Evolutionary conservation across 1,284 basidiomycete species (phyloP).

Genomic region (Rhodotorula sp.): DNA sequence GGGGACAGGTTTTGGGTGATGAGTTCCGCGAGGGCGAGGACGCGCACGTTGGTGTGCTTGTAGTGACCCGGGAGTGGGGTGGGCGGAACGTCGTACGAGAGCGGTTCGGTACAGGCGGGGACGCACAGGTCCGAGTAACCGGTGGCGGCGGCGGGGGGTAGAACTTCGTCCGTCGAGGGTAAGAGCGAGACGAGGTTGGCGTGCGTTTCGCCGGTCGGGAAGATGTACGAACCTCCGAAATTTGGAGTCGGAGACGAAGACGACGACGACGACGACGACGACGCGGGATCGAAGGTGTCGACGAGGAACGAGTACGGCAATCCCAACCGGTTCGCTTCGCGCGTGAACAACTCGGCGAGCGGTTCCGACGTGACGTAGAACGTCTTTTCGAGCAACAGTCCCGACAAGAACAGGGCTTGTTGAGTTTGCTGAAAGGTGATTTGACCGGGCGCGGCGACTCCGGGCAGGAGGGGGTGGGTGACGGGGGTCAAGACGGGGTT

Average conservation of each 20-base stretch:
- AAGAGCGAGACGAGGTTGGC: slow-evolving; percentile 8
- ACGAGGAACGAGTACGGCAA: slow-evolving; percentile 37
- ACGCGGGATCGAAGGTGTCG: slow-evolving; percentile 11
- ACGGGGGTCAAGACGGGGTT: slow-evolving; percentile 85
- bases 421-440: slow-evolving; percentile 84
- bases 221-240: slow-evolving; percentile 31
- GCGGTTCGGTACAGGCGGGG: slow-evolving; percentile 27
- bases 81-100: slow-evolving; percentile 35
- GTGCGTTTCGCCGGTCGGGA: not conserved
- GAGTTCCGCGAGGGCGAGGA: slow-evolving; percentile 40
- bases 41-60: slow-evolving; percentile 41
- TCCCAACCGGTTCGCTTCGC: slow-evolving; percentile 30
- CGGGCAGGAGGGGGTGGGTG: slow-evolving; percentile 80
- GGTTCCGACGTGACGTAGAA: slow-evolving; percentile 31
- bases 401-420: slow-evolving; percentile 58
- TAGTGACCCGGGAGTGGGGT: slow-evolving; percentile 7
- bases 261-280: too few relatives aligned
- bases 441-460: slow-evolving; percentile 88
- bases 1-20: slow-evolving; percentile 39
- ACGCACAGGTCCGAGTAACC: slow-evolving; percentile 35
- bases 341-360: slow-evolving; percentile 29
- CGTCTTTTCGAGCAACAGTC: slow-evolving; percentile 38
- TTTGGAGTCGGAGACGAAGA: slow-evolving; percentile 4
- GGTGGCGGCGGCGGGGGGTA: slow-evolving; percentile 22
- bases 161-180: slow-evolving; percentile 15